These are phyloP conservation scores for Stephania cephalantha DNA, from an alignment of 164 flowering plant species.

Conservation along the genomic window DNA sequence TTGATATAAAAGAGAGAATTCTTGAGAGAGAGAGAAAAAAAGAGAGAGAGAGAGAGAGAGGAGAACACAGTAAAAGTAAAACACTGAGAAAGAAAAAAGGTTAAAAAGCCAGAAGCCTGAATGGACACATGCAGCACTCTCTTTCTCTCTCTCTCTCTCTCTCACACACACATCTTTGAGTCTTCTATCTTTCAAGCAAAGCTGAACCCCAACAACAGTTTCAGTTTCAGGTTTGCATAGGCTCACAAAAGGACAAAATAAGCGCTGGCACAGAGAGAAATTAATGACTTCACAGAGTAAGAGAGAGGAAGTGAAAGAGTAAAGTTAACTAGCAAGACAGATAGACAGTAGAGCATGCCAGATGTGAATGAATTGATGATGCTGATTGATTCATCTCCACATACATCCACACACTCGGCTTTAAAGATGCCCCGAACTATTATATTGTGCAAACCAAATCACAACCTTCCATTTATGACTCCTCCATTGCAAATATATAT, in stretches of 20 bases:
- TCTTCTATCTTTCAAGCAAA: background rate
- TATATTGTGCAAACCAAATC: no score
- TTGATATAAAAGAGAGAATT: no score
- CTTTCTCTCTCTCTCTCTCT: background rate
- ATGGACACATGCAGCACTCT: background rate
- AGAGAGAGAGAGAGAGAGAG: no score
- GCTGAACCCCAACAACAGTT: background rate
- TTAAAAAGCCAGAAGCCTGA: background rate
- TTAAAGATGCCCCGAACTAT: no score
- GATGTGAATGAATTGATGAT: background rate
- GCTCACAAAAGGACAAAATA: background rate
- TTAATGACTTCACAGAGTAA: background rate
- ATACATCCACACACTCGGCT: background rate
- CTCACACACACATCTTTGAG: background rate
- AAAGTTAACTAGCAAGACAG: background rate
- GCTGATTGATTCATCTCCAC: background rate
- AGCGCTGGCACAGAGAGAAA: background rate
- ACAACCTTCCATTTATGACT: no score
- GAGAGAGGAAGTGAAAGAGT: background rate
- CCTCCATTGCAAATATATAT: background rate
- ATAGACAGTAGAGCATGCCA: background rate
- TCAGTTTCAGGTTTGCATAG: constrained; percentile 2
- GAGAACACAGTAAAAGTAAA: background rate
- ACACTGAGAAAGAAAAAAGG: background rate
- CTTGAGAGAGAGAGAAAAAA: background rate